Evolutionary conservation across 768 basidiomycete species (phyloP).

Genomic region (Boletales sp.): DNA sequence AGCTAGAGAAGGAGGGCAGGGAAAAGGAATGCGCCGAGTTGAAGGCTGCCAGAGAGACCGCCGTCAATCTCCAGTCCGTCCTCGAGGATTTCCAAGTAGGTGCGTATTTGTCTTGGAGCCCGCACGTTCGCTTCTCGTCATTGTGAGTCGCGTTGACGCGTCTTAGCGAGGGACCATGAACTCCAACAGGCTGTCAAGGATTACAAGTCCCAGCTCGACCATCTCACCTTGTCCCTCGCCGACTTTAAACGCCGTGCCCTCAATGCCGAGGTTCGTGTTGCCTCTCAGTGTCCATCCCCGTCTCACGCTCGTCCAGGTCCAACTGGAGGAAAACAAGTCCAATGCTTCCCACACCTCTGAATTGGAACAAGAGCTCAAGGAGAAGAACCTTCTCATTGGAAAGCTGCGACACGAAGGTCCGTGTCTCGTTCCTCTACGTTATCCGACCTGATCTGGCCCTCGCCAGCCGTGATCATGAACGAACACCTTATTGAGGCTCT

Average conservation of each 20-base stretch:
- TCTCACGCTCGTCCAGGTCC: conserved; percentile 62
- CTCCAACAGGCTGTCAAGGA: conserved; percentile 81
- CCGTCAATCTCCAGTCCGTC: conserved; percentile 84
- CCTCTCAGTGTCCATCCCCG: too few species aligned
- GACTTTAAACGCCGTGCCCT: conserved; percentile 88
- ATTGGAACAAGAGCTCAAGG: conserved; percentile 88
- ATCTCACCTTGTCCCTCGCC: conserved; percentile 73
- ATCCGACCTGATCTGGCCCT: conserved; percentile 1
- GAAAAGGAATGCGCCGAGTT: conserved; percentile 55
- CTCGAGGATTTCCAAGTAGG: conserved; percentile 94
- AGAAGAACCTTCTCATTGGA: conserved; percentile 92
- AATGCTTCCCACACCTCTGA: conserved; percentile 64
- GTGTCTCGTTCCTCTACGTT: conserved; percentile 14
- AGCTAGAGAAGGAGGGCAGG: conserved; percentile 58
- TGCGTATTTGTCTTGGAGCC: conserved; percentile 36
- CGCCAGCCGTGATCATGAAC: conserved; percentile 90
- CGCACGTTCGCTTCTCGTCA: too few species aligned
- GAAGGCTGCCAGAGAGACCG: conserved; percentile 68
- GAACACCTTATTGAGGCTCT: conserved; percentile 97
- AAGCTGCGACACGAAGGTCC: conserved; percentile 93
- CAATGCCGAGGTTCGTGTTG: conserved; percentile 71
- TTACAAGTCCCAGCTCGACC: conserved; percentile 68
- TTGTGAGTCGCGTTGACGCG: conserved; percentile 5
- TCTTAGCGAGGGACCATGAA: conserved; percentile 84
- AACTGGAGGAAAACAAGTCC: conserved; percentile 68